Conservation (phyloP, 495 filamentous ascomycete genomes). For the Geoglossum glabrum region DNA sequence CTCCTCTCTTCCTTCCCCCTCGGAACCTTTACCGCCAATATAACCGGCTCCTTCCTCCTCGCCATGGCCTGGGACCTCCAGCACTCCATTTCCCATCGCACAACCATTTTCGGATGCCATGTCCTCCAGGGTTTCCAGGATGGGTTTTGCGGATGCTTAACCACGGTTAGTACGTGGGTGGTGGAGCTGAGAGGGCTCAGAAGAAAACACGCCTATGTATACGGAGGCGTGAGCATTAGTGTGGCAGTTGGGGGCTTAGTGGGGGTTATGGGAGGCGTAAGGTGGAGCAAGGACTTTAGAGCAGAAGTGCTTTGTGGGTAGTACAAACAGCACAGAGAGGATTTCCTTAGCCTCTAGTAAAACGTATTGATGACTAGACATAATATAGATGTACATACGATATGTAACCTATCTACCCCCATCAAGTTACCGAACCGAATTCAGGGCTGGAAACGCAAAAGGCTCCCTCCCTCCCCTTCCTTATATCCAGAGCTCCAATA, state of each 20-base stretch:
- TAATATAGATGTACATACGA: too few species aligned
- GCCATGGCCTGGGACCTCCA: constrained; percentile 57
- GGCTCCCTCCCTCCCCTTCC: too few species aligned
- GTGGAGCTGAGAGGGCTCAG: constrained; percentile 51
- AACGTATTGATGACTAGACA: too few species aligned
- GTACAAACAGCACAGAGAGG: too few species aligned
- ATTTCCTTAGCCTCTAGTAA: too few species aligned
- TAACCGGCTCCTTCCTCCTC: constrained; percentile 45
- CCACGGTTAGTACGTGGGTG: constrained; percentile 89
- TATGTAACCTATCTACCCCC: too few species aligned
- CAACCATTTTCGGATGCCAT: constrained; percentile 27
- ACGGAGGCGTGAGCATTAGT: constrained; percentile 45
- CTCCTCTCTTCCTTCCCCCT: constrained; percentile 54
- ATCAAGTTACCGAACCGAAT: too few species aligned
- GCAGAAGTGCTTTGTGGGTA: background rate
- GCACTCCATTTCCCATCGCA: constrained; percentile 16
- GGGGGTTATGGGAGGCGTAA: constrained; percentile 58
- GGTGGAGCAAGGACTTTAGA: constrained; percentile 31
- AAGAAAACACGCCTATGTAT: constrained; percentile 50
- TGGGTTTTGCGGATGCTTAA: constrained; percentile 79
- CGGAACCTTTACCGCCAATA: constrained; percentile 75
- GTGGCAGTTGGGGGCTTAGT: constrained; percentile 46
- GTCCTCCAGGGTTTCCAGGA: constrained; percentile 66
- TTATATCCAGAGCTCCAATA: too few species aligned
- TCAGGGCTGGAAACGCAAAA: too few species aligned